Evolutionary conservation across 2,329 filamentous ascomycete species (phyloP), one percentile per base, ranked within the genome.

Genomic region (Botrytis cinerea): DNA sequence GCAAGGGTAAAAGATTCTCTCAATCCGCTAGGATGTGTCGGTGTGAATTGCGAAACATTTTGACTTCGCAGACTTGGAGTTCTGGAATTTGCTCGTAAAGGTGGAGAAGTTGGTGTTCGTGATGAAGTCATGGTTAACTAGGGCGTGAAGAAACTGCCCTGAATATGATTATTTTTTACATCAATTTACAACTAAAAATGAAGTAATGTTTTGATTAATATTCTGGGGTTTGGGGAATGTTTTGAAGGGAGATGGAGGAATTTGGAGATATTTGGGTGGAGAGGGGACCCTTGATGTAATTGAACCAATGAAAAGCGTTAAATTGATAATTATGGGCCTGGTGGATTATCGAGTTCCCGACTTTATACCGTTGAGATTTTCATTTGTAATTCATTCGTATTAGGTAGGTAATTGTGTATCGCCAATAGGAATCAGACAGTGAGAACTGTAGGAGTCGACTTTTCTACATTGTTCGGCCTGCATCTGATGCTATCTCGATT

Each of bases 1-100:
- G 78, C 71, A 28, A 79, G 18, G 1, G 78, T 78, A 28, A 80
- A 78, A 20, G 77, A 75, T 77, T 79, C 80, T 25, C 80, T 78
- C 66, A 81, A 71, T 67, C 76, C 74, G 70, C 78, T 79, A 38
- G 80, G 80, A 22, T 74, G 77, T 67, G 73, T 67, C 22, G 80
- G 80, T 70, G 64, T 73, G 66, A 73, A 73, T n/a, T 69, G 71
- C 54, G 59, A 62, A 38, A 60, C 38, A 20, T 54, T 54, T 60
- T 72, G 71, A 43, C 54, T 40, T 73, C 66, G 60, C 61, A 62
- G n/a, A 70, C 59, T 61, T 46, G 71, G 57, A 51, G 71, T 63
- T 54, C 64, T 54, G 16, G 64, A 62, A 54, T 43, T 59, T 28
- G 60, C 16, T 9, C 63, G 71, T 54, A 48, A 59, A 60, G 61